Evolutionary conservation across 75 land plant species (phyloP).

Genomic region (Larix kaempferi): DNA sequence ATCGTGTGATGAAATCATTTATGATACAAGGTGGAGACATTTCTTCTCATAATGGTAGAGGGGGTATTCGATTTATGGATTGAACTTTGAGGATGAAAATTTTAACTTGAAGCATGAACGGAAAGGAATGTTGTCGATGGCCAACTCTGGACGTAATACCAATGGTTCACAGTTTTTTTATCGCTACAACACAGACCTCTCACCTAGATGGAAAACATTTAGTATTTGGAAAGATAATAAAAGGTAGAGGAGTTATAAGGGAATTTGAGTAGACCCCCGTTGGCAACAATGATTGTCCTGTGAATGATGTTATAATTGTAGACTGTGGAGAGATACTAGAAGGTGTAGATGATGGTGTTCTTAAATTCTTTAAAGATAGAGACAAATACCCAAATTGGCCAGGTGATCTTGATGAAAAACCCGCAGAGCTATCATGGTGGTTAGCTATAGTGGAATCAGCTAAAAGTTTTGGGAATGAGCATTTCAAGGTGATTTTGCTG

Average conservation of each 20-base stretch:
- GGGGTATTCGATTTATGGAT: constrained; percentile 46
- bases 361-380: constrained; percentile 40
- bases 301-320: constrained; percentile 24
- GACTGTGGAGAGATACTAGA: constrained; percentile 48
- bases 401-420: constrained; percentile 34
- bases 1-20: constrained; percentile 40
- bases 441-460: constrained; percentile 43
- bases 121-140: constrained; percentile 50
- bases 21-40: constrained; percentile 55
- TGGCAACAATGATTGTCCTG: constrained; percentile 25
- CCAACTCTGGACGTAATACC: constrained; percentile 42
- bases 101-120: constrained; percentile 41
- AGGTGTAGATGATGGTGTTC: constrained; percentile 42
- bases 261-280: constrained; percentile 30
- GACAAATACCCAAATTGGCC: constrained; percentile 51
- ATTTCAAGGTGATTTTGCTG: constrained; percentile 27
- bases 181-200: constrained; percentile 33
- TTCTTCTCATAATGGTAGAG: constrained; percentile 28
- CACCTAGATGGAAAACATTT: constrained; percentile 52
- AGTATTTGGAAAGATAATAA: constrained; percentile 45
- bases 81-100: constrained; percentile 44
- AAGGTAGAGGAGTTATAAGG: constrained; percentile 47
- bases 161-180: constrained; percentile 53
- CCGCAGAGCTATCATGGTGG: constrained; percentile 39
- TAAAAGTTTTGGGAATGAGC: constrained; percentile 38